phyloP scores from a whole-genome alignment of 768 basidiomycete species.

The Vararia minispora region DNA sequence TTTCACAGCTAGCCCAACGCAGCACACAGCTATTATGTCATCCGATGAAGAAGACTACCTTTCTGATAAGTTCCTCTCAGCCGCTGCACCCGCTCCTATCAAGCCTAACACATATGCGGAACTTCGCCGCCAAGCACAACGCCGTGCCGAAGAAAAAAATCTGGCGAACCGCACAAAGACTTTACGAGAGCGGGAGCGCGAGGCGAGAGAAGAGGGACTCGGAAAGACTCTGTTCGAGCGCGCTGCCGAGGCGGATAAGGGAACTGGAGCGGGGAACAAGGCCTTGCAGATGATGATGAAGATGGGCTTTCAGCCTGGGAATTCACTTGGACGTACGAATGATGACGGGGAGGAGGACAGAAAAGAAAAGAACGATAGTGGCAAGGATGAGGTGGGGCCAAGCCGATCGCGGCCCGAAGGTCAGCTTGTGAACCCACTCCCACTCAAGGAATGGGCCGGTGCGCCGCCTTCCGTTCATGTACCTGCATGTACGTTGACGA shows the following conservation, averaged over 20 bases:
- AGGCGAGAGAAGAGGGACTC: constrained; percentile 68
- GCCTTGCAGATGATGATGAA: constrained; percentile 87
- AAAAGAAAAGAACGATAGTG: constrained; percentile 9
- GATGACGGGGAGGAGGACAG: constrained; percentile 9
- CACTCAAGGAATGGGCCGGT: constrained; percentile 79
- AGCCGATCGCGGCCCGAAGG: constrained; percentile 8
- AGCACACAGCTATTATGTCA: constrained; percentile 50
- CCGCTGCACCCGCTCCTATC: constrained; percentile 22
- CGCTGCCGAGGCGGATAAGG: constrained; percentile 52
- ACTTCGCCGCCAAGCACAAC: constrained; percentile 54
- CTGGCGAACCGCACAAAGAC: constrained; percentile 56
- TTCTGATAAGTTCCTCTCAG: constrained; percentile 72
- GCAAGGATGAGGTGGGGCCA: background rate
- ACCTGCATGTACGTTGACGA: too few species aligned
- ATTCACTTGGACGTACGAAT: constrained; percentile 50
- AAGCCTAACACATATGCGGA: constrained; percentile 58
- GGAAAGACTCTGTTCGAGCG: constrained; percentile 72
- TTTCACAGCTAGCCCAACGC: too few species aligned
- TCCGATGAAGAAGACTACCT: constrained; percentile 80
- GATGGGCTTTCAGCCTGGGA: constrained; percentile 86
- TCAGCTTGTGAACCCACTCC: constrained; percentile 58
- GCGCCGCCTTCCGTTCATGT: constrained; percentile 22
- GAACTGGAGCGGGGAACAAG: constrained; percentile 48
- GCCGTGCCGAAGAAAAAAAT: constrained; percentile 48
- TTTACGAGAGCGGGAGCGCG: constrained; percentile 58